Conservation (phyloP, 192 early-diverging fungal genomes). For the Paraglomus occultum region DNA sequence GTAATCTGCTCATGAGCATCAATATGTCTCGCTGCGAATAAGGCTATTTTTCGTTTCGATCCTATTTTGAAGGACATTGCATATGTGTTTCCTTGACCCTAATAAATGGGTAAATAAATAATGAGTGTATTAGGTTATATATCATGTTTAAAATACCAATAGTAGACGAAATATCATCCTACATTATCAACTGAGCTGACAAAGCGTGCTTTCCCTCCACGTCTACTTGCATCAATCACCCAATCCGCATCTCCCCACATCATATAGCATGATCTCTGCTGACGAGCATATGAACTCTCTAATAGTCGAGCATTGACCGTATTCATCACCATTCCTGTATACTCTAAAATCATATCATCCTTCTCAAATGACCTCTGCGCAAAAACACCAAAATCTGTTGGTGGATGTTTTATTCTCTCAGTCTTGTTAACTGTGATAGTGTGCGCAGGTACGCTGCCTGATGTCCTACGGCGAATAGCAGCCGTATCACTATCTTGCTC, state of each 20-base stretch:
- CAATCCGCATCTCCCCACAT: conserved; percentile 26
- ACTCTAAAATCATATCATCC: conserved; percentile 35
- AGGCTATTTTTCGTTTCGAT: not conserved
- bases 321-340: conserved; percentile 28
- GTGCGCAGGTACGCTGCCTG: not conserved
- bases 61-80: not conserved
- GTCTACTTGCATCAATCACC: conserved; percentile 30
- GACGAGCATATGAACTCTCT: conserved; percentile 18
- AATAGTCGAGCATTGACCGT: conserved; percentile 16
- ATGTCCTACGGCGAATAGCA: conserved; percentile 7
- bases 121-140: too few relatives aligned
- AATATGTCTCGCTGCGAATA: not conserved
- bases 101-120: conserved; percentile 25
- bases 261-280: conserved; percentile 30
- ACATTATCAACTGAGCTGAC: conserved; percentile 4
- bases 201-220: conserved; percentile 26
- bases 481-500: too few relatives aligned
- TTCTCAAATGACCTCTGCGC: conserved; percentile 13
- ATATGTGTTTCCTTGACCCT: conserved; percentile 26
- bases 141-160: too few relatives aligned
- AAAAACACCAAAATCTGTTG: conserved; percentile 22
- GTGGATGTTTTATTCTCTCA: not conserved
- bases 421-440: conserved; percentile 17
- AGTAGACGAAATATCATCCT: too few relatives aligned
- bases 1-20: not conserved